Base-by-base conservation (phyloP, 768 basidiomycete genomes). In the Dioszegia crocea region DNA sequence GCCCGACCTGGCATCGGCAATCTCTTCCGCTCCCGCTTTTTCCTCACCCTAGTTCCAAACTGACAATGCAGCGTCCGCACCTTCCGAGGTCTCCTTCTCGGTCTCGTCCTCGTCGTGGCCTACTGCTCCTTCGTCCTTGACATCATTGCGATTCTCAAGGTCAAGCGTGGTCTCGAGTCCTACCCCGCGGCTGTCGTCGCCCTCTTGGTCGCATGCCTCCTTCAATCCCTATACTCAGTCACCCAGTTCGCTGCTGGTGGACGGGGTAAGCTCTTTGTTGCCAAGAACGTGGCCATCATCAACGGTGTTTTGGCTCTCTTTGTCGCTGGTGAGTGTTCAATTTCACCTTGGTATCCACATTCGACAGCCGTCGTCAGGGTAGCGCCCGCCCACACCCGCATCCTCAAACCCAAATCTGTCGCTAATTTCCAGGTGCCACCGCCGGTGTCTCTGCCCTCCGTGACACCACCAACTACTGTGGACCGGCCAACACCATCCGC, bases 401-500 rank as follows among this genome's bases (percentile, higher is more conserved):
- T 26, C 40, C 24, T 43, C 39, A 38, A 38, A 17, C 10, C 36
- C 36, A 38, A 38, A 9, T 38, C 36, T 38, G 36, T 38, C 14
- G 33, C 33, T 33, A 14, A 33, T 33, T 33, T 33, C 14, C 33
- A 33, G 33, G 33, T 14, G 6, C 33, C 33, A 33, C 33, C 33
- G 33, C 33, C 33, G 33, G 33, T 33, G 14, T 33, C 33, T 33
- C 33, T 33, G 33, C 33, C 33, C 55, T 68, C 16, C 19, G 52
- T n/a, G 33, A 58, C 55, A 30, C 54, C 24, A 43, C 24, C 56
- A n/a, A 45, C 24, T 68, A 68, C 59, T 68, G 67, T 40, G 44
- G 45, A 19, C 41, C 52, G 6, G 10, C 44, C 31, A 41, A 51
- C 43, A 40, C 53, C 39, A 61, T 49, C 56, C n/a, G 17, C 21